Conservation (phyloP, 2,329 filamentous ascomycete species). For the Fusarium duplospermum region DNA sequence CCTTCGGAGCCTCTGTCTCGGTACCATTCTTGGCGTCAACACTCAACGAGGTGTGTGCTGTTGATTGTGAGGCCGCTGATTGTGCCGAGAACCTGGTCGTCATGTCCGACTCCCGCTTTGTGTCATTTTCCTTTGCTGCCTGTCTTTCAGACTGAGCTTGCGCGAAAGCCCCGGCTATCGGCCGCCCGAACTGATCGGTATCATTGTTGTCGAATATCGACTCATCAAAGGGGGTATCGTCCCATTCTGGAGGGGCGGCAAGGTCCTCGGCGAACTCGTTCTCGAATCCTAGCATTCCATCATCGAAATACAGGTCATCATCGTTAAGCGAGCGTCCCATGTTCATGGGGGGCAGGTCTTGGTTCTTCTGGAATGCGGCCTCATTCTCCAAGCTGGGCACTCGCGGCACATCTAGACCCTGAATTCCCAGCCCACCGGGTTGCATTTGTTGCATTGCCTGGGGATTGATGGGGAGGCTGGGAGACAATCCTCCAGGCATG, state of each 20-base stretch:
- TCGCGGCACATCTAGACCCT: slow-evolving; percentile 46
- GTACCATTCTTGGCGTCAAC: slow-evolving; percentile 36
- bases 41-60: slow-evolving; percentile 65
- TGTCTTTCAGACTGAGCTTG: slow-evolving; percentile 61
- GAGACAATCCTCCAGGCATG: slow-evolving; percentile 31
- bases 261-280: slow-evolving; percentile 60
- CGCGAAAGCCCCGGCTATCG: slow-evolving; percentile 68
- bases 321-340: slow-evolving; percentile 46
- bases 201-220: slow-evolving; percentile 78
- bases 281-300: slow-evolving; percentile 65
- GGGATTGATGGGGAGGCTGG: slow-evolving; percentile 21
- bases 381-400: slow-evolving; percentile 33
- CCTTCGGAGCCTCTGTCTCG: slow-evolving; percentile 15
- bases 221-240: slow-evolving; percentile 74
- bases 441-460: slow-evolving; percentile 25
- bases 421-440: slow-evolving; percentile 58
- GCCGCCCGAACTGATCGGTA: slow-evolving; percentile 71
- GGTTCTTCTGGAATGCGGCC: slow-evolving; percentile 37
- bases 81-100: slow-evolving; percentile 59
- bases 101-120: slow-evolving; percentile 60
- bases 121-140: slow-evolving; percentile 43
- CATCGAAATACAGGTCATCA: slow-evolving; percentile 78
- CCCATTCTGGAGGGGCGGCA: slow-evolving; percentile 55
- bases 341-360: slow-evolving; percentile 27
- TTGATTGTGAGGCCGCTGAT: slow-evolving; percentile 59